Conservation (phyloP, 2,329 filamentous ascomycete genomes). For the Zymoseptoria crescenta region DNA sequence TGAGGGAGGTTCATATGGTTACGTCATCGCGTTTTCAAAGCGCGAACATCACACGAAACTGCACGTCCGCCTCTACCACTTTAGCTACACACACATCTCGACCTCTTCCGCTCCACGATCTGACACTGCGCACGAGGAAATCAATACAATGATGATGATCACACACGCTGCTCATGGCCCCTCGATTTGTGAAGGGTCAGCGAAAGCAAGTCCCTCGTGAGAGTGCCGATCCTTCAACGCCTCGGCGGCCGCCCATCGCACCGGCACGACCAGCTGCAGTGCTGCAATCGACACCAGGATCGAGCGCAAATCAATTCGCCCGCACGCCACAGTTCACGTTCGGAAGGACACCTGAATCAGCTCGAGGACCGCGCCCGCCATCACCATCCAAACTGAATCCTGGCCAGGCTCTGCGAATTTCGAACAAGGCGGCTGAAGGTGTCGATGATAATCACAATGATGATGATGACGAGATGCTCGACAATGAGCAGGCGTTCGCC, state of each 20-base stretch:
- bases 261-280: conserved; percentile 5
- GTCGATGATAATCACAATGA: conserved; percentile 18
- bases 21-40: not conserved
- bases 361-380: not conserved
- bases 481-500: conserved; percentile 9
- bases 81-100: not conserved
- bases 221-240: not conserved
- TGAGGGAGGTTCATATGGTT: too few relatives aligned
- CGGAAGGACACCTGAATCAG: conserved; percentile 3
- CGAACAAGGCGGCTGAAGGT: conserved; percentile 15
- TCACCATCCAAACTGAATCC: conserved; percentile 10
- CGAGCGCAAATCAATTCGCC: conserved; percentile 19
- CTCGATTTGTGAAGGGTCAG: not conserved
- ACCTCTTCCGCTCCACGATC: not conserved
- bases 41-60: not conserved
- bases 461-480: conserved; percentile 25
- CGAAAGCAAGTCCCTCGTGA: not conserved
- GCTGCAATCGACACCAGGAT: not conserved
- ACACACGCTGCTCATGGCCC: not conserved
- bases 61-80: not conserved
- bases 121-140: not conserved
- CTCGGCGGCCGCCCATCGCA: not conserved
- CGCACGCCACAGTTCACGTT: conserved; percentile 20
- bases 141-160: not conserved
- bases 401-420: conserved; percentile 12